Evolutionary conservation across 2,329 filamentous ascomycete genomes (phyloP), one percentile per base, ranked within the genome.

Genomic region (Xylaria sp.): DNA sequence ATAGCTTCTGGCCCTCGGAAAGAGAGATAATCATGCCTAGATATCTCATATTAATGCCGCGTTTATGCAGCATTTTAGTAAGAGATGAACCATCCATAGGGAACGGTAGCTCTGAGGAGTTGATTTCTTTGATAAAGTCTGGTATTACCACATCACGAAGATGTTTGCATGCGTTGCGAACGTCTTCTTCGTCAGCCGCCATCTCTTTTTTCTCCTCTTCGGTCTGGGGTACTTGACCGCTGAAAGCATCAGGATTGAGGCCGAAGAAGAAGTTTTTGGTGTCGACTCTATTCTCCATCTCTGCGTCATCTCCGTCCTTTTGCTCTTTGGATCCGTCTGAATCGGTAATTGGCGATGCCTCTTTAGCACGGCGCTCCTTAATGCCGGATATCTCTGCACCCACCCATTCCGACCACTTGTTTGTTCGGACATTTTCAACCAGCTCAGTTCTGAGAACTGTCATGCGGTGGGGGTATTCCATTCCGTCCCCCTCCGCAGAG

Each of bases 71-170:
- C 53, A 97, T 85, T 67, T 89, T 88, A 71, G 90, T 92, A 60
- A 99, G 83, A 19, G 94, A 97, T 72, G 91, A 87, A n/a, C 95
- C 95, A 71, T 99, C 96, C 92, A 98, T 97, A 11, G 95, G 95
- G 81, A 98, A 98, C 71, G 94, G 95, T 68, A 97, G 90, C 69
- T 99, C 94, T 6, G 92, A 93, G 67, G 96, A 92, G 73, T 90
- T 90, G 60, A 99, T 85, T 71, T 99, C 94, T 64, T 90, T 88
- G 60, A 98, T 79, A 59, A 99, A 83, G 58, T 90, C 87, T n/a
- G 94, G 93, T 67, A 99, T 90, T 56, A 92, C 86, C 62, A 90
- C 88, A 8, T 87, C 83, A 8, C 87, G 87, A 51, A 99, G 83
- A 76, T 90, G 93, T 54, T 87, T 82, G 79, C 93, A 95, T 29